A percentile compares a stretch with the other conserved stretches of the same genome.
phyloP scores from a whole-genome alignment of 495 filamentous ascomycete genomes.

The Hypoxylon trugodes region DNA sequence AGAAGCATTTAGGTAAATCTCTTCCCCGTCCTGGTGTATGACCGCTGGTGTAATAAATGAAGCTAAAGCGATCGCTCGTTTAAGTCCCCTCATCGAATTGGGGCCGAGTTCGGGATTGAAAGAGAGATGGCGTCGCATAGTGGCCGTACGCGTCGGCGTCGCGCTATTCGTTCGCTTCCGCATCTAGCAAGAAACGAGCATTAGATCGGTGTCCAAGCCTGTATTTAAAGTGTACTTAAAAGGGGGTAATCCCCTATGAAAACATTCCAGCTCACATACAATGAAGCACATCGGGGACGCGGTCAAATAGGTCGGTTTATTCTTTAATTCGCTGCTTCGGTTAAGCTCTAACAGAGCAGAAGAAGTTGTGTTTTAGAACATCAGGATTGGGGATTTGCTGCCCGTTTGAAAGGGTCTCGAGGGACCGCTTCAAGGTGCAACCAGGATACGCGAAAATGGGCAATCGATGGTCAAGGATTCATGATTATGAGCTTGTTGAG shows the following conservation, averaged over 20 bases:
- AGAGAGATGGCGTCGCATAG: constrained; percentile 37
- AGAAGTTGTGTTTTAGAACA: constrained; percentile 17
- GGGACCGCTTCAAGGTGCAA: constrained; percentile 5
- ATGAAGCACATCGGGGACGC: constrained; percentile 23
- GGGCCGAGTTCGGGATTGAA: constrained; percentile 38
- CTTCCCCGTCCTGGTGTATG: constrained; percentile 33
- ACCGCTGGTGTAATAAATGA: constrained; percentile 38
- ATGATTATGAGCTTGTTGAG: constrained; percentile 2
- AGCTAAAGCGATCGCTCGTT: constrained; percentile 42
- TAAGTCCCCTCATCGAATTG: constrained; percentile 43
- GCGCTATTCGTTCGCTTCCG: constrained; percentile 22
- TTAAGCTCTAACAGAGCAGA: constrained; percentile 21
- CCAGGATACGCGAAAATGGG: background rate
- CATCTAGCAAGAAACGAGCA: constrained; percentile 22
- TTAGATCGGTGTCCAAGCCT: constrained; percentile 5
- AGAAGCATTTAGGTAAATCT: constrained; percentile 43
- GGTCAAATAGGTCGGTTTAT: background rate
- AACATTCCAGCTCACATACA: constrained; percentile 20
- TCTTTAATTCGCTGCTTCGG: background rate
- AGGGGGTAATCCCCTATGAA: background rate
- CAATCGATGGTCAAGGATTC: background rate
- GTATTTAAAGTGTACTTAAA: constrained; percentile 1
- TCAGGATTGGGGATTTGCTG: constrained; percentile 12
- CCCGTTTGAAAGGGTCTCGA: constrained; percentile 4
- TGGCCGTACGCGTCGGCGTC: constrained; percentile 15